These are phyloP conservation scores for Pleurozium schreberi DNA, from an alignment of 225 moss, liverwort and hornwort genomes.

Conservation along the genomic window DNA sequence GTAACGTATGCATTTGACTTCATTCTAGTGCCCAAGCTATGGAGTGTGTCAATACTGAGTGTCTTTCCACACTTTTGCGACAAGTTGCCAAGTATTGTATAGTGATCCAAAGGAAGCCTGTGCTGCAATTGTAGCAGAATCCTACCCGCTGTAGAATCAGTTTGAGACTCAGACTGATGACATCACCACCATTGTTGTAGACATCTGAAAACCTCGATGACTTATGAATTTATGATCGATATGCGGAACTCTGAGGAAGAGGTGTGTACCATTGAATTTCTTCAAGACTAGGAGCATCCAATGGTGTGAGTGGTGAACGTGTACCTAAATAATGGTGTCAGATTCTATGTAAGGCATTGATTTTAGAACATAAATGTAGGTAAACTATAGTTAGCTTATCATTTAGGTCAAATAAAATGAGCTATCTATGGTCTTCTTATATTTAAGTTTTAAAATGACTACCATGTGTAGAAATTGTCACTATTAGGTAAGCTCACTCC, in stretches of 20 bases:
- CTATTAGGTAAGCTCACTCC: no score
- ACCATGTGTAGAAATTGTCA: no score
- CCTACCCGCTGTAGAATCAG: not conserved
- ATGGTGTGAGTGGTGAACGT: no score
- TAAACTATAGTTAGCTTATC: no score
- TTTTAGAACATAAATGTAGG: no score
- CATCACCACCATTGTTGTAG: not conserved
- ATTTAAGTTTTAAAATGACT: no score
- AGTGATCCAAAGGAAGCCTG: conserved; percentile 60
- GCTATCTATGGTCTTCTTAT: no score
- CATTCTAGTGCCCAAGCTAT: not conserved
- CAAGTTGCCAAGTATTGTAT: conserved; percentile 32
- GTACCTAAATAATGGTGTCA: no score
- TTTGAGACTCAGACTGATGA: not conserved
- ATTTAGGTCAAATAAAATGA: no score
- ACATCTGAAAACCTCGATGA: not conserved
- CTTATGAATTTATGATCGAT: not conserved
- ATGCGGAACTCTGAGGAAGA: not conserved
- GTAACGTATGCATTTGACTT: not conserved
- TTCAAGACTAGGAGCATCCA: no score
- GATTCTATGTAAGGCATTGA: no score
- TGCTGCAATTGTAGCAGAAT: not conserved
- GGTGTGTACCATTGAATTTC: no score
- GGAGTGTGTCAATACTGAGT: not conserved
- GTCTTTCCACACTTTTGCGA: not conserved